Evolutionary conservation across 306 rosid genomes (phyloP).

Genomic region (Dicorynia guianensis): DNA sequence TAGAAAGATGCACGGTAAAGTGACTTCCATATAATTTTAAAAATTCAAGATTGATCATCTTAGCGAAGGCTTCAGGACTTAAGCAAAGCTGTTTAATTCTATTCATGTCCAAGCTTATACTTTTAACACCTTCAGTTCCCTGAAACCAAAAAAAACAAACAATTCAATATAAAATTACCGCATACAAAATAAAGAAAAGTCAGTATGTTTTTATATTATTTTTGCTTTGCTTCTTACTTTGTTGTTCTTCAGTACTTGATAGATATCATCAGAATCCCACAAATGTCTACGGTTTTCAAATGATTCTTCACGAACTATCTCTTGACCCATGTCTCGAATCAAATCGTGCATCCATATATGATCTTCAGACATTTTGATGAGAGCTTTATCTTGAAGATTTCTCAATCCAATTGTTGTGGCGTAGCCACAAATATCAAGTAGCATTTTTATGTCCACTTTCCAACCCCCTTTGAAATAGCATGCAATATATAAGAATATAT

Average conservation of each 20-base stretch:
- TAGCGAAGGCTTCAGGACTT: neutral
- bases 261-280: neutral
- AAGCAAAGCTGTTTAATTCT: neutral
- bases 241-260: neutral
- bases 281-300: neutral
- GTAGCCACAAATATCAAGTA: neutral
- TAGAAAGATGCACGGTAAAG: neutral
- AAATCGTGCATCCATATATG: neutral
- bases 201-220: neutral
- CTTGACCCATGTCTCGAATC: neutral
- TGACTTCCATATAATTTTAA: neutral
- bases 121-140: slow-evolving; percentile 15
- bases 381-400: neutral
- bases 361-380: neutral
- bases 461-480: neutral
- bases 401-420: neutral
- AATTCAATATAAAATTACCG: no score
- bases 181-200: neutral
- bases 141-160: neutral
- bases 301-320: neutral
- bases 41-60: slow-evolving; percentile 4
- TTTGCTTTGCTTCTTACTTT: neutral
- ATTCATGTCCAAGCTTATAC: slow-evolving; percentile 6
- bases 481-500: neutral
- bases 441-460: neutral